Conservation (phyloP, 176 grass and related monocot species). For the Lolium rigidum region DNA sequence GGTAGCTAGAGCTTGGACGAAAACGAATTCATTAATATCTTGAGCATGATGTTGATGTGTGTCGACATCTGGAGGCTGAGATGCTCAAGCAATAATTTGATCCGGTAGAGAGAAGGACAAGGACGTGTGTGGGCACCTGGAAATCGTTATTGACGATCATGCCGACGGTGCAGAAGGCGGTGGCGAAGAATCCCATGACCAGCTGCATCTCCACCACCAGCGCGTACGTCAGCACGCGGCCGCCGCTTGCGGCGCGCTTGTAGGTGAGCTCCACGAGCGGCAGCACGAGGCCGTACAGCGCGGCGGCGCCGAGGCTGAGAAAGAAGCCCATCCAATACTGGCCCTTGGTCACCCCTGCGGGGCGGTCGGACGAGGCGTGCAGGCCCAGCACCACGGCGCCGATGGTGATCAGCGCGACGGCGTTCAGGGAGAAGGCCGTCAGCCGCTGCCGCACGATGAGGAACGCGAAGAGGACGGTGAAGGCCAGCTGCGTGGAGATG, state of each 20-base stretch:
- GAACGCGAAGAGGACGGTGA: constrained; percentile 78
- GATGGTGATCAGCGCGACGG: constrained; percentile 60
- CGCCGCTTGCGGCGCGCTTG: constrained; percentile 48
- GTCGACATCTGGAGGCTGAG: too few species aligned
- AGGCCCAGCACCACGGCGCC: constrained; percentile 66
- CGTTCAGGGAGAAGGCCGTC: constrained; percentile 60
- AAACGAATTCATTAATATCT: too few species aligned
- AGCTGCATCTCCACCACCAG: constrained; percentile 82
- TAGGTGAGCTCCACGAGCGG: constrained; percentile 14
- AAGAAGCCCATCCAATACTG: constrained; percentile 67
- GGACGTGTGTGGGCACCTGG: constrained; percentile 44
- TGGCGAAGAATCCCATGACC: constrained; percentile 28
- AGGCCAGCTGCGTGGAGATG: constrained; percentile 73
- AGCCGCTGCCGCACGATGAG: constrained; percentile 68
- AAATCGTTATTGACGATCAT: constrained; percentile 30
- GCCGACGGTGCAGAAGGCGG: constrained; percentile 57
- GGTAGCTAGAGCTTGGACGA: too few species aligned
- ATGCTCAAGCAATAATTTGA: too few species aligned
- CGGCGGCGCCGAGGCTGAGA: constrained; percentile 8
- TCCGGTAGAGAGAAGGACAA: too few species aligned
- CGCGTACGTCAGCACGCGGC: constrained; percentile 61
- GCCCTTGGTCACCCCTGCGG: constrained; percentile 22
- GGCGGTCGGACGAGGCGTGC: constrained; percentile 40
- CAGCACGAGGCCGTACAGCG: constrained; percentile 65
- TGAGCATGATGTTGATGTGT: too few species aligned